Evolutionary conservation across 805 yeast genomes (phyloP).

Genomic region (Candida morakotiae): DNA sequence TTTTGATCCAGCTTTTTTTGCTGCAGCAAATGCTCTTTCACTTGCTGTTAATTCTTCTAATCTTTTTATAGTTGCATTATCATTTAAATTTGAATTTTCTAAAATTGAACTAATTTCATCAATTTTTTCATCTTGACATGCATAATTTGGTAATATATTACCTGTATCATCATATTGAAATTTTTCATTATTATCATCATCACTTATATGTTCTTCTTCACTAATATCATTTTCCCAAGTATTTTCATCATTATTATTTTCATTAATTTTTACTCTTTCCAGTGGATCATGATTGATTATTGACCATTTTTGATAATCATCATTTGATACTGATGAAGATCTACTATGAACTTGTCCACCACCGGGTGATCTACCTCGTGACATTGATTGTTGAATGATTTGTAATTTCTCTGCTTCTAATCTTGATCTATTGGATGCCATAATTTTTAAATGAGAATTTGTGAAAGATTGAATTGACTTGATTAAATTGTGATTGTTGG

Average conservation of each 20-base stretch:
- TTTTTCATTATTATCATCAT: constrained; percentile 52
- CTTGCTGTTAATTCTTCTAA: constrained; percentile 55
- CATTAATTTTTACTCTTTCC: constrained; percentile 44
- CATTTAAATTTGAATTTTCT: constrained; percentile 39
- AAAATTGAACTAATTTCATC: constrained; percentile 31
- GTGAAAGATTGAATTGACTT: neutral
- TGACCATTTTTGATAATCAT: constrained; percentile 48
- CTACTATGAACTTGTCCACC: constrained; percentile 17
- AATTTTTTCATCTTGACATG: constrained; percentile 40
- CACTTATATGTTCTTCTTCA: constrained; percentile 60
- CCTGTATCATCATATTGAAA: constrained; percentile 62
- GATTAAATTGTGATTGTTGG: neutral
- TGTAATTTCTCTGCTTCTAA: constrained; percentile 41
- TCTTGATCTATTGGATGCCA: constrained; percentile 13
- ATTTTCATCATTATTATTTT: constrained; percentile 11
- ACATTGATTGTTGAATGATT: constrained; percentile 34
- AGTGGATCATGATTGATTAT: constrained; percentile 73
- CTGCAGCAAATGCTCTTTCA: constrained; percentile 58
- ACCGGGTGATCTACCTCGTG: constrained; percentile 38
- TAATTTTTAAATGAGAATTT: neutral
- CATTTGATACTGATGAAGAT: constrained; percentile 33
- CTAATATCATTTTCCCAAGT: constrained; percentile 38
- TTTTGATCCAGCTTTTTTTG: constrained; percentile 38
- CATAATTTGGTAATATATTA: constrained; percentile 53
- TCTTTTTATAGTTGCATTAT: constrained; percentile 45